Evolutionary conservation across 1,139 yeast genomes (phyloP), one percentile per base, ranked within the genome.

Genomic region (Pichia terricola): DNA sequence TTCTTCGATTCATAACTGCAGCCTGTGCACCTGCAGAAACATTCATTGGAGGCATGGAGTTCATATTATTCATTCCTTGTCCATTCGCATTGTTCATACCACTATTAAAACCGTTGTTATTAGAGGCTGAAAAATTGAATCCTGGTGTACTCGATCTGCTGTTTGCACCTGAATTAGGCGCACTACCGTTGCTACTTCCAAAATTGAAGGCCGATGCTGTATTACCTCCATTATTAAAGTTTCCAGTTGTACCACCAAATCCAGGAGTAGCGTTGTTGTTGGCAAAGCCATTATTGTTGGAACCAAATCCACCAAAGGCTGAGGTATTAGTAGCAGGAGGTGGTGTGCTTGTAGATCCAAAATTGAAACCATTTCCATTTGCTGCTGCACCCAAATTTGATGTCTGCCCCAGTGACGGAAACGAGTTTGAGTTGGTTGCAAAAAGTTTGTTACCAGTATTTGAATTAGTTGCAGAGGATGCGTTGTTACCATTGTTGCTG

Each of bases 111-210:
- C 10, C 25, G 25, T 7, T n/a, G 8, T 7, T 16, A 26, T 47
- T 43, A 26, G 48, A 46, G 7, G 60, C 62, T 4, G 59, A 48
- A 45, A 60, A 59, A 42, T 58, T 55, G 47, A 58, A 53, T 42
- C 50, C 54, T 22, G 62, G 62, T 4, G 60, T 54, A 3, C 57
- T 51, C 3, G 59, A 51, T 28, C 58, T 47, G 22, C 55, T 53
- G 34, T 26, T 44, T 28, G 36, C 32, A 7, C 26, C 39, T 9
- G 43, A 44, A 25, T 37, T 45, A 22, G 25, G 54, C 2, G 35
- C 40, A 30, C 44, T 40, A 11, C 38, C 44, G 6, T 34, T 34
- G 35, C 25, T n/a, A n/a, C 25, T 7, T 10, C 42, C 37, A n/a
- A 43, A 35, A 27, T 43, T 39, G 30, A 43, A 39, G 4, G 34